These are phyloP conservation scores for Taphrina flavorubra DNA, from an alignment of 1,139 yeast genomes.

Conservation along the genomic window DNA sequence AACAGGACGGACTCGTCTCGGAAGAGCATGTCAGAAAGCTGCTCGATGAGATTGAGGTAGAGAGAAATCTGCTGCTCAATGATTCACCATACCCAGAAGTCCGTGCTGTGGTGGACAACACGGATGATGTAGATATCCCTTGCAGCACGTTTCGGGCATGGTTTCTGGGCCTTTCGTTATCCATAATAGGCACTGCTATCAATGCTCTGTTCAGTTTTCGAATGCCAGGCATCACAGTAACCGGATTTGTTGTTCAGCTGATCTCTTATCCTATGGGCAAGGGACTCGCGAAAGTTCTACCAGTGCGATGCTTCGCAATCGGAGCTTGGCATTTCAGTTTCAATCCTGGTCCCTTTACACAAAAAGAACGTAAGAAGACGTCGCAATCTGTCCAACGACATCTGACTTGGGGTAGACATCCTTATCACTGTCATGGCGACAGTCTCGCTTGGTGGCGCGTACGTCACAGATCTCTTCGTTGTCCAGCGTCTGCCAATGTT, in stretches of 20 bases:
- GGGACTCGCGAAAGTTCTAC: conserved; percentile 56
- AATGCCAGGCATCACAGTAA: conserved; percentile 61
- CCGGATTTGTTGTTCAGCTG: conserved; percentile 63
- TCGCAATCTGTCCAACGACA: conserved; percentile 60
- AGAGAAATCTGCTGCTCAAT: conserved; percentile 9
- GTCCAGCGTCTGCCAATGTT: conserved; percentile 11
- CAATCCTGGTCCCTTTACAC: conserved; percentile 51
- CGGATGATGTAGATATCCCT: conserved; percentile 62
- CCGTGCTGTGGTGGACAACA: conserved; percentile 69
- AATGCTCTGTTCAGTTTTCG: conserved; percentile 67
- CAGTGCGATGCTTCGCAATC: conserved; percentile 53
- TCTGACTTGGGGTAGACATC: conserved; percentile 68
- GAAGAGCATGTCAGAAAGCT: conserved; percentile 8
- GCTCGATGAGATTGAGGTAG: neutral
- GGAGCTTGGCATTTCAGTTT: neutral
- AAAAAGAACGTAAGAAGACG: conserved; percentile 45
- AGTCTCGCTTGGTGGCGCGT: conserved; percentile 61
- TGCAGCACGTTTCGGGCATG: conserved; percentile 68
- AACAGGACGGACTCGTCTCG: conserved; percentile 4
- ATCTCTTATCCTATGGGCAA: conserved; percentile 55
- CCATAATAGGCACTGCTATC: conserved; percentile 66
- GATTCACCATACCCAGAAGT: conserved; percentile 55
- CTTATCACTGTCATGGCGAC: conserved; percentile 66
- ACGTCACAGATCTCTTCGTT: conserved; percentile 56
- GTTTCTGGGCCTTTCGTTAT: conserved; percentile 60